A percentile compares a stretch with the other conserved stretches of the same genome.
phyloP scores from a whole-genome alignment of 2,329 filamentous ascomycete genomes.

The Ophiosphaerella herpotricha region DNA sequence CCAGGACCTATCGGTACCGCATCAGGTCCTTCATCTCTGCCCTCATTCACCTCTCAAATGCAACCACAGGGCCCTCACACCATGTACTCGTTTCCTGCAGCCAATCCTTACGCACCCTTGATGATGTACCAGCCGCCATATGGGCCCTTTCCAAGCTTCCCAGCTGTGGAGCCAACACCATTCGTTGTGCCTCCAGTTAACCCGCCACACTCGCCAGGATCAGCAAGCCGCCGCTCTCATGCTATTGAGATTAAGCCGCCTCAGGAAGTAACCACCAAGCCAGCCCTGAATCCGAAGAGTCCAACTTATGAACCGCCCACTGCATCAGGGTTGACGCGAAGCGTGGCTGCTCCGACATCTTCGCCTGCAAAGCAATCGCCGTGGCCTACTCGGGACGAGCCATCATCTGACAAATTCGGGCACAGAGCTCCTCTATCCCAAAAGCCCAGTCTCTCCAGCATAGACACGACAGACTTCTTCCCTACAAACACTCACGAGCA shows the following conservation, averaged over 20 bases:
- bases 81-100: constrained; percentile 28
- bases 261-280: constrained; percentile 32
- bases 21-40: constrained; percentile 8
- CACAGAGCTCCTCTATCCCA: constrained; percentile 26
- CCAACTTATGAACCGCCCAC: constrained; percentile 45
- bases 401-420: constrained; percentile 17
- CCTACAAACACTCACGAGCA: constrained; percentile 48
- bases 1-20: constrained; percentile 8
- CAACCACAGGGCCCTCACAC: constrained; percentile 30
- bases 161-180: constrained; percentile 22
- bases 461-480: constrained; percentile 50
- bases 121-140: constrained; percentile 36
- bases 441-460: constrained; percentile 45
- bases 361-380: constrained; percentile 39
- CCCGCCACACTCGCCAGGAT: constrained; percentile 33
- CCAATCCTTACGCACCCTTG: constrained; percentile 29
- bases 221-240: constrained; percentile 44
- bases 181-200: constrained; percentile 24
- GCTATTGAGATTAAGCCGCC: constrained; percentile 50
- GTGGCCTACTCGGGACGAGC: constrained; percentile 30
- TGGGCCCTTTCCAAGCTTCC: constrained; percentile 20
- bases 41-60: constrained; percentile 29
- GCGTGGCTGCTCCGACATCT: constrained; percentile 33
- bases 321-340: constrained; percentile 16
- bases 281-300: constrained; percentile 46